Percentiles rank a stretch among this genome's conserved stretches.
Evolutionary conservation across 2,329 filamentous ascomycete species (phyloP).

Genomic region (Ophiostoma sp.): DNA sequence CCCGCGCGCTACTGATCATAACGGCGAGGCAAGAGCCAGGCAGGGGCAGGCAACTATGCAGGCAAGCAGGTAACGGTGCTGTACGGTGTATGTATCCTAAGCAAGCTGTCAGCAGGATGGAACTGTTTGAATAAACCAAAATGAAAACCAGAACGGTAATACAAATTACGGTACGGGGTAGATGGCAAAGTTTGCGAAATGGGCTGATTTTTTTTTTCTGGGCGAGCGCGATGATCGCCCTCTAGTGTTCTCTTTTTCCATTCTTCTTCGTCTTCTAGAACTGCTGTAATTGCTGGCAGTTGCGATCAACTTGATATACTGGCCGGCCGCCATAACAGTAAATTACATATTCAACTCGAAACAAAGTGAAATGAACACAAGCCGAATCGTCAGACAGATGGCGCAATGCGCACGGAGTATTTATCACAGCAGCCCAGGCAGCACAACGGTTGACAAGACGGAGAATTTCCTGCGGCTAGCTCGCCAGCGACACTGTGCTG

Average conservation of each 20-base stretch:
- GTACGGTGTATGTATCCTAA: background rate
- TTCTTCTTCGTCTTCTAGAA: background rate
- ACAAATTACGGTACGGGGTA: no score
- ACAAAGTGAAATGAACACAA: no score
- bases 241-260: background rate
- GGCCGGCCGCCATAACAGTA: background rate
- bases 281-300: background rate
- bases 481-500: conserved; percentile 1
- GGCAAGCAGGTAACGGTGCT: background rate
- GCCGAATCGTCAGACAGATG: background rate
- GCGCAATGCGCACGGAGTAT: background rate
- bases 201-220: background rate
- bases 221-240: background rate
- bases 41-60: background rate
- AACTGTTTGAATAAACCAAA: background rate
- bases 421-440: background rate
- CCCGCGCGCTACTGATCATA: background rate
- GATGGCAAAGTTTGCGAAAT: background rate
- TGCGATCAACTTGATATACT: background rate
- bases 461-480: conserved; percentile 18
- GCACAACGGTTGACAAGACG: background rate
- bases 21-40: conserved; percentile 7
- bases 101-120: background rate
- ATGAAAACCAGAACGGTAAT: background rate
- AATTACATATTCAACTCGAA: no score